Percentiles rank a stretch among this genome's conserved stretches.
Conservation (phyloP, 1,284 basidiomycete species). For the Ustilago loliicola region DNA sequence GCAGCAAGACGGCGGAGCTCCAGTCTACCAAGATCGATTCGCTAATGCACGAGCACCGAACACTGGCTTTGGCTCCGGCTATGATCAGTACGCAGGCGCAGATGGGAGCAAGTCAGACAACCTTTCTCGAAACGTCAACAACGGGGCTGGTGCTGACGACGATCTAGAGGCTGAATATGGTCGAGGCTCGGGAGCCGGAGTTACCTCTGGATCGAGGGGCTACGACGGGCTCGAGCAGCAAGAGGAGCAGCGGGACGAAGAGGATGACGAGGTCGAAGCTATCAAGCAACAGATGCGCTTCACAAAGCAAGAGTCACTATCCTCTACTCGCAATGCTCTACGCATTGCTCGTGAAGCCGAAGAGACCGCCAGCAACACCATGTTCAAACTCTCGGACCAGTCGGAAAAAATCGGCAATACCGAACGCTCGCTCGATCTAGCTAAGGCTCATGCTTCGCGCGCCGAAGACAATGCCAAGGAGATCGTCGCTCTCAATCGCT, state of each 20-base stretch:
- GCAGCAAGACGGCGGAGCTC: slow-evolving; percentile 31
- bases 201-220: slow-evolving; percentile 18
- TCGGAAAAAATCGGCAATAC: slow-evolving; percentile 82
- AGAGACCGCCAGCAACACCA: slow-evolving; percentile 90
- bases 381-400: slow-evolving; percentile 90
- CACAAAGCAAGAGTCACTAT: slow-evolving; percentile 92
- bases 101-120: slow-evolving; percentile 28
- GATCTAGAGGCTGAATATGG: slow-evolving; percentile 68
- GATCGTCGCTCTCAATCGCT: slow-evolving; percentile 91
- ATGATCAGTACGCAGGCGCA: slow-evolving; percentile 47
- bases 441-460: slow-evolving; percentile 87
- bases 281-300: slow-evolving; percentile 93
- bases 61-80: slow-evolving; percentile 51
- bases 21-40: slow-evolving; percentile 45
- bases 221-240: slow-evolving; percentile 56
- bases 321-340: slow-evolving; percentile 90
- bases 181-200: slow-evolving; percentile 34
- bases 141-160: slow-evolving; percentile 33
- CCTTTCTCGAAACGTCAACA: slow-evolving; percentile 31
- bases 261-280: slow-evolving; percentile 94
- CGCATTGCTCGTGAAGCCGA: slow-evolving; percentile 93
- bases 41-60: slow-evolving; percentile 54
- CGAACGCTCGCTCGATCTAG: slow-evolving; percentile 92
- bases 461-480: slow-evolving; percentile 95
- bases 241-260: slow-evolving; percentile 76